Evolutionary conservation across 192 early-diverging fungal genomes (phyloP).

Genomic region (Fimicolochytrium jonesii): DNA sequence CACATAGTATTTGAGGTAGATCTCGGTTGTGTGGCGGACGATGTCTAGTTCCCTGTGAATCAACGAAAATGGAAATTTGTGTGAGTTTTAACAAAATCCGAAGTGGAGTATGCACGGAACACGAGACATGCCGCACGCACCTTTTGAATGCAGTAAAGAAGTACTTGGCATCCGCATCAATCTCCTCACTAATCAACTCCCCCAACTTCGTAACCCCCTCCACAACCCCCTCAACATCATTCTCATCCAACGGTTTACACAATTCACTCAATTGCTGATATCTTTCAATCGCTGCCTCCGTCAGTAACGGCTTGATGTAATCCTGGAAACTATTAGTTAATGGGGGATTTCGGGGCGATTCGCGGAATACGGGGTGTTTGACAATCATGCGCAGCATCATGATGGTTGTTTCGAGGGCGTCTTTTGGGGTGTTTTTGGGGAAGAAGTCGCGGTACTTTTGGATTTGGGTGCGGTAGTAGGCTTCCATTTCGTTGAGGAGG

Average conservation of each 20-base stretch:
- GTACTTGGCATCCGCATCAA: slow-evolving; percentile 50
- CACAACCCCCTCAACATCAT: slow-evolving; percentile 43
- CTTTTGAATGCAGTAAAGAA: too few relatives aligned
- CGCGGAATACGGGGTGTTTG: slow-evolving; percentile 38
- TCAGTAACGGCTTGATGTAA: slow-evolving; percentile 31
- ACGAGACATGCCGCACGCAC: not conserved
- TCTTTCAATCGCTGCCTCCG: slow-evolving; percentile 32
- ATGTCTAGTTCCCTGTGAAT: slow-evolving; percentile 49
- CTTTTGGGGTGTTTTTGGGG: slow-evolving; percentile 48
- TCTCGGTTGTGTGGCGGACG: slow-evolving; percentile 44
- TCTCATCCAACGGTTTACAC: slow-evolving; percentile 45
- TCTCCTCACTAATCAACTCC: slow-evolving; percentile 49
- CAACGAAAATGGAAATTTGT: not conserved
- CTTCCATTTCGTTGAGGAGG: slow-evolving; percentile 45
- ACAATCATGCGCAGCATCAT: slow-evolving; percentile 53
- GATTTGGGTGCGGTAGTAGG: slow-evolving; percentile 44
- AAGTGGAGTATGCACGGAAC: too few relatives aligned
- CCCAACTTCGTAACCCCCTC: slow-evolving; percentile 47
- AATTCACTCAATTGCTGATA: slow-evolving; percentile 48
- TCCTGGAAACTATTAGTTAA: slow-evolving; percentile 43
- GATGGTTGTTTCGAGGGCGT: slow-evolving; percentile 46
- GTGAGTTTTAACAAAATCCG: not conserved
- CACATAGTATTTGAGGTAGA: slow-evolving; percentile 45
- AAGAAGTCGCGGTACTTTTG: slow-evolving; percentile 54
- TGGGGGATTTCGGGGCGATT: slow-evolving; percentile 41